Base-by-base conservation (phyloP, 2,329 filamentous ascomycete species). In the Sclerotinia nivalis region DNA sequence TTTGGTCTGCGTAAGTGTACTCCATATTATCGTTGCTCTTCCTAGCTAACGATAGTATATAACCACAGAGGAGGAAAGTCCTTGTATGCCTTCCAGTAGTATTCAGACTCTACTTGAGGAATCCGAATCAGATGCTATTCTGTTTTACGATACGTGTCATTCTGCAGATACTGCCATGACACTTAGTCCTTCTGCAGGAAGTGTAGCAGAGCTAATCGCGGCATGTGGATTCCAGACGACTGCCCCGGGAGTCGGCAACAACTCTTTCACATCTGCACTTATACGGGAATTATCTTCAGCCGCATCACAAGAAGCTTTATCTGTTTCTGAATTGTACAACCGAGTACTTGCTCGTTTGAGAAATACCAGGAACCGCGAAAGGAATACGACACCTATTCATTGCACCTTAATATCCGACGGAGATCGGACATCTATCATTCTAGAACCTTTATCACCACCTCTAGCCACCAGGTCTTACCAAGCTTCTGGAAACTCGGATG, bases 41-140 rank as follows among this genome's bases (percentile, higher is more conserved):
- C 34, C 10, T 8, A 15, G 4, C 59, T 47, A 47, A 61, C 20
- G 12, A 43, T 20, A 25, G 22, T 13, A 62, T 34, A 62, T 25
- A 45, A 31, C 15, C 10, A 4, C 0, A 5, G 10, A 40, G n/a
- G 5, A 10, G 45, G n/a, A 13, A 10, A 10, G 28, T 31, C 28
- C 61, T 20, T 13, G 6, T 10, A 65, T 65, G 61, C 31, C 31
- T 25, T 54, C 31, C 13, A 54, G 7, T 25, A 2, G 61, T 20
- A 40, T 65, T 22, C 61, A 65, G 34, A 40, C 22, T 15, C 61
- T 40, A 15, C 25, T 56, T 5, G 64, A 56, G 45, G 64, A 66
- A 12, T 43, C 49, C n/a, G 8, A 9, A 15, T 66, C 64, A 54
- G 50, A 66, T n/a, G 2, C 8, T 12, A 28, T 55, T 37, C 37